Conservation (phyloP, 805 yeast genomes). For the Candida tibetensis region DNA sequence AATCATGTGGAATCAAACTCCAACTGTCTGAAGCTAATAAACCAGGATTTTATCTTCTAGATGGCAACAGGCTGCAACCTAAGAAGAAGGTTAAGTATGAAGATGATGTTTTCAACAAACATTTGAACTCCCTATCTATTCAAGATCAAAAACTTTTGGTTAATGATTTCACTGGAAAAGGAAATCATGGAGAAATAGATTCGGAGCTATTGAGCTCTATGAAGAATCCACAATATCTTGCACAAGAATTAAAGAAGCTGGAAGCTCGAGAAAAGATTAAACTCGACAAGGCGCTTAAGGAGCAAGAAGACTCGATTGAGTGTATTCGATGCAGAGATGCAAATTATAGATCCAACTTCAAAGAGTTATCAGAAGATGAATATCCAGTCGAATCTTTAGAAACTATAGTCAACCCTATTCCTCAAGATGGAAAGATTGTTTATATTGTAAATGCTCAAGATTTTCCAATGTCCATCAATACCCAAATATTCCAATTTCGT, state of each 20-base stretch:
- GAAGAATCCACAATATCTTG: slow-evolving; percentile 2
- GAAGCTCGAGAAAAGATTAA: neutral
- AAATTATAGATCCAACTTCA: slow-evolving; percentile 40
- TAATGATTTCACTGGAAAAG: slow-evolving; percentile 10
- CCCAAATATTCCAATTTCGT: slow-evolving; percentile 31
- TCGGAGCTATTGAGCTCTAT: slow-evolving; percentile 3
- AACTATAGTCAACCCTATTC: slow-evolving; percentile 31
- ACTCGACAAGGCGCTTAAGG: neutral
- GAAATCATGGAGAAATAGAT: neutral
- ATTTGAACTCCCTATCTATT: slow-evolving; percentile 15
- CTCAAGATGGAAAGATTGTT: slow-evolving; percentile 45
- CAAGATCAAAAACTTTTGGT: slow-evolving; percentile 29
- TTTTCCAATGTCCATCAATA: slow-evolving; percentile 62
- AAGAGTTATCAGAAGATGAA: slow-evolving; percentile 22
- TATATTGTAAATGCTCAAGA: slow-evolving; percentile 67
- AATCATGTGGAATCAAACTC: slow-evolving; percentile 56
- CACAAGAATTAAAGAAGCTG: slow-evolving; percentile 5
- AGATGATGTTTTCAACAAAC: slow-evolving; percentile 23
- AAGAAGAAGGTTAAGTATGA: slow-evolving; percentile 15
- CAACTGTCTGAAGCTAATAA: slow-evolving; percentile 37
- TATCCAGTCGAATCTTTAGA: slow-evolving; percentile 23
- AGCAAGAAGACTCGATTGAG: slow-evolving; percentile 18
- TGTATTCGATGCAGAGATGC: slow-evolving; percentile 62
- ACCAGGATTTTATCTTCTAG: slow-evolving; percentile 44
- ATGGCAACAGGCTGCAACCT: slow-evolving; percentile 4